Evolutionary conservation across 2,329 filamentous ascomycete species (phyloP).

Genomic region (Microsporum canis): DNA sequence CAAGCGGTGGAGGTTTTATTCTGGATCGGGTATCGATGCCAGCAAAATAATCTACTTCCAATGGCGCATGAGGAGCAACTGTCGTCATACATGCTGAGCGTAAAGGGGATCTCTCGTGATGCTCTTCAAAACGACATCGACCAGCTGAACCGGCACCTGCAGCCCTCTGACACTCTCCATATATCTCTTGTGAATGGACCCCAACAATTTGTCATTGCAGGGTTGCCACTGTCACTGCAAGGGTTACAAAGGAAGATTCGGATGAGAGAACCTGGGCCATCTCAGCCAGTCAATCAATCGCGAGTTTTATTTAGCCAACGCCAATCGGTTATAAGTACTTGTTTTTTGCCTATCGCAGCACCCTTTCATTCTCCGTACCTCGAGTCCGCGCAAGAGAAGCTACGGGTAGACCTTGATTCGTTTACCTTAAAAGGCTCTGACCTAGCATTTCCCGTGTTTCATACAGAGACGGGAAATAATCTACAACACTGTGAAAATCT

Average conservation of each 20-base stretch:
- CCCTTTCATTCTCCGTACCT: conserved; percentile 98
- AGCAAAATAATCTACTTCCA: conserved; percentile 44
- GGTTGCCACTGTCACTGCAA: conserved; percentile 89
- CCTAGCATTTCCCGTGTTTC: conserved; percentile 74
- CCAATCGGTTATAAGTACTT: neutral
- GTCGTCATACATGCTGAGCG: conserved; percentile 73
- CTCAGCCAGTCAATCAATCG: conserved; percentile 87
- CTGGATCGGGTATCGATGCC: conserved; percentile 95
- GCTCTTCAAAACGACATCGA: neutral
- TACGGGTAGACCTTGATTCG: conserved; percentile 65
- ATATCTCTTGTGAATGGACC: conserved; percentile 96
- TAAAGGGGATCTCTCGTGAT: neutral
- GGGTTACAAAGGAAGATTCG: conserved; percentile 45
- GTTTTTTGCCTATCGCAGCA: conserved; percentile 92
- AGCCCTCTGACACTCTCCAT: conserved; percentile 60
- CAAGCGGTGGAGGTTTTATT: conserved; percentile 86
- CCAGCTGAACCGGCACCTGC: conserved; percentile 75
- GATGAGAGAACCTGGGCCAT: conserved; percentile 59
- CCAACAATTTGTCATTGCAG: conserved; percentile 91
- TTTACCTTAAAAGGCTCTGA: conserved; percentile 45
- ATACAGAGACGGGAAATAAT: conserved; percentile 82
- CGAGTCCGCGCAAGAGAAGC: conserved; percentile 66
- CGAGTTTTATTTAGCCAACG: conserved; percentile 91
- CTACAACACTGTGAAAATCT: conserved; percentile 64
- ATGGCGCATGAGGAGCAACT: neutral